Base-by-base conservation (phyloP, 148 eudicot species). In the Spergularia bocconei region DNA sequence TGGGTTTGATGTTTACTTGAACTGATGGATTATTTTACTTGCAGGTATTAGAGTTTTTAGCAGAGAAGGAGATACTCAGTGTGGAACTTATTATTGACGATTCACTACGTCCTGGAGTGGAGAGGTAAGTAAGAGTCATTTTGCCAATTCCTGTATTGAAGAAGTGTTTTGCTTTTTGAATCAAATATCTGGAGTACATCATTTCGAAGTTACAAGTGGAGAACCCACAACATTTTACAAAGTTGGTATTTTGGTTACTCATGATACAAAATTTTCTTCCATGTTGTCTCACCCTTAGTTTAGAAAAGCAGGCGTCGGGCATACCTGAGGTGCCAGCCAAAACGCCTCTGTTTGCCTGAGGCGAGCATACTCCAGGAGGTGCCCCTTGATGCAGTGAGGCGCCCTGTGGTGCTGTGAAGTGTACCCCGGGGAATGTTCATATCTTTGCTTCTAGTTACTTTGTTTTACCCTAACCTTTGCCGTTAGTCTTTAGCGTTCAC, bases 11-110 rank as follows among this genome's bases (percentile, higher is more conserved):
- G 41, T n/a, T 77, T 60, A 25, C 55, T 65, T 76, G 57, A 33
- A 70, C 21, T 29, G 47, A 16, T 39, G 14, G 58, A 44, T 9
- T 74, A 21, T 57, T 67, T 29, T 57, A 25, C 74, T 48, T 79
- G 69, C 83, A 91, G 98, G 90, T 91, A 60, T 79, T 94, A 2
- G 96, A 94, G 79, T 85, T 84, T 82, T 85, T 94, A 62, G 96
- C 96, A 13, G 77, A 70, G 71, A 85, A 74, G 79, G 88, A 88
- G 86, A 90, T 94, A 76, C 89, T 94, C 70, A 88, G 90, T 13
- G 63, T 78, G 68, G 97, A 88, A 53, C 93, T 86, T 67, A 90
- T 94, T 16, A 86, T 81, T 77, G 86, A 78, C 55, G 97, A 90
- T 71, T 88, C 97, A 21, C 81, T 82, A 70, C 77, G 87, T 78